Conservation (phyloP, 78 protist genomes). For the Cavenderia fasciculata region DNA sequence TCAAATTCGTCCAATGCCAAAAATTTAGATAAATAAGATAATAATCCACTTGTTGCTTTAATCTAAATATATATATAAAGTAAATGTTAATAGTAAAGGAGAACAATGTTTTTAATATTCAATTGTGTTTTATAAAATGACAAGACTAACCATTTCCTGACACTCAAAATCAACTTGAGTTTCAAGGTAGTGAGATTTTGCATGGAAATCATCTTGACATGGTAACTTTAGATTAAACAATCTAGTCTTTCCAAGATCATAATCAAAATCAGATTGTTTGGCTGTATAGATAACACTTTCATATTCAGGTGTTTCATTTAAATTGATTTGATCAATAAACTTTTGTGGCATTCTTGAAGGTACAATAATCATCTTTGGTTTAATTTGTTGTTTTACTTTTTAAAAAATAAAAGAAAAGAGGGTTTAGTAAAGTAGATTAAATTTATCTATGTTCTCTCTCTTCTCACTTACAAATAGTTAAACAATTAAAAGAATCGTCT, state of each 20-base stretch:
- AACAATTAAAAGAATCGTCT: slow-evolving; percentile 47
- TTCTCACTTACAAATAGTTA: neutral
- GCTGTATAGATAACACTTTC: neutral
- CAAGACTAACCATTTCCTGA: slow-evolving; percentile 45
- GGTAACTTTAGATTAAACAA: slow-evolving; percentile 45
- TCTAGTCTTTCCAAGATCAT: slow-evolving; percentile 24
- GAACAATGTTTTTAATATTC: neutral
- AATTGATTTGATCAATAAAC: neutral
- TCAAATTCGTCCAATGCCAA: slow-evolving; percentile 49
- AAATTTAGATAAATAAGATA: slow-evolving; percentile 40
- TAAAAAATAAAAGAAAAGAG: neutral
- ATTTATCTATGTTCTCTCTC: neutral
- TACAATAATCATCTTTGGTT: slow-evolving; percentile 31
- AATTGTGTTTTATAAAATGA: no score
- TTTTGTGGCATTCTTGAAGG: slow-evolving; percentile 68
- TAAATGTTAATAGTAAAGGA: neutral
- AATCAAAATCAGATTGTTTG: slow-evolving; percentile 16
- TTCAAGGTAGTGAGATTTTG: slow-evolving; percentile 1
- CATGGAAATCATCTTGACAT: neutral
- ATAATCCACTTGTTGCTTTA: slow-evolving; percentile 54
- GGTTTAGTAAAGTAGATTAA: neutral
- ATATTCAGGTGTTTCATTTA: neutral
- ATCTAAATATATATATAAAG: no score
- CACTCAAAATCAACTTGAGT: slow-evolving; percentile 11
- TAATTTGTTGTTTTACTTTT: slow-evolving; percentile 33